phyloP scores from a whole-genome alignment of 2,329 filamentous ascomycete species.

The Epichloe bromicola region DNA sequence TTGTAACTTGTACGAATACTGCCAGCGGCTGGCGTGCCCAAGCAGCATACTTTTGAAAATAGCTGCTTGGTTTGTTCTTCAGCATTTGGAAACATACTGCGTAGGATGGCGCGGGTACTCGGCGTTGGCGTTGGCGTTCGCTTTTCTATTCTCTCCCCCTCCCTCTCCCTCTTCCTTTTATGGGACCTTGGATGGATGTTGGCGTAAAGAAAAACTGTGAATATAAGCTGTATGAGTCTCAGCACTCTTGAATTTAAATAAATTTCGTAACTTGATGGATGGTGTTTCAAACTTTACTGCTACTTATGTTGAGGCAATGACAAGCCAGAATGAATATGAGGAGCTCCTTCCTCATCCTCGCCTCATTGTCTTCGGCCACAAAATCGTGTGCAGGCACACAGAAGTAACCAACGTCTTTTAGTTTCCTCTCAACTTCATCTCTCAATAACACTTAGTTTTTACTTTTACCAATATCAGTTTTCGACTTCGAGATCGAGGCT shows the following conservation, averaged over 20 bases:
- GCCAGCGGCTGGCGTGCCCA: neutral
- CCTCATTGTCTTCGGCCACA: neutral
- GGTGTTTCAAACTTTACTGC: neutral
- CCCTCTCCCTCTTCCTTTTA: neutral
- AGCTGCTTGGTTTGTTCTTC: neutral
- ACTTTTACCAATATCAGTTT: no score
- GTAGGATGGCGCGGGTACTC: neutral
- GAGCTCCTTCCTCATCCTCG: neutral
- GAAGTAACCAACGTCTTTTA: neutral
- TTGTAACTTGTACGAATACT: slow-evolving; percentile 5
- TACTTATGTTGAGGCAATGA: neutral
- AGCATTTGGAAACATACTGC: neutral
- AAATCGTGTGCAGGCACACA: neutral
- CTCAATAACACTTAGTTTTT: neutral
- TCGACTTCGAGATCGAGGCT: no score
- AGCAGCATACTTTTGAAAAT: neutral
- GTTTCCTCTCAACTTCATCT: neutral
- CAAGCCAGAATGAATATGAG: neutral
- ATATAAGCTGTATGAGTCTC: slow-evolving; percentile 1
- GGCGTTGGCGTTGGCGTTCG: neutral
- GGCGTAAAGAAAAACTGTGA: neutral
- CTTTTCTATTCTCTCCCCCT: no score
- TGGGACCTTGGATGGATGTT: neutral
- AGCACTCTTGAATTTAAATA: neutral
- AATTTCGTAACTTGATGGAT: neutral